These are phyloP conservation scores for Violaceomyces palustris DNA, from an alignment of 1,284 basidiomycete species.

Conservation along the genomic window DNA sequence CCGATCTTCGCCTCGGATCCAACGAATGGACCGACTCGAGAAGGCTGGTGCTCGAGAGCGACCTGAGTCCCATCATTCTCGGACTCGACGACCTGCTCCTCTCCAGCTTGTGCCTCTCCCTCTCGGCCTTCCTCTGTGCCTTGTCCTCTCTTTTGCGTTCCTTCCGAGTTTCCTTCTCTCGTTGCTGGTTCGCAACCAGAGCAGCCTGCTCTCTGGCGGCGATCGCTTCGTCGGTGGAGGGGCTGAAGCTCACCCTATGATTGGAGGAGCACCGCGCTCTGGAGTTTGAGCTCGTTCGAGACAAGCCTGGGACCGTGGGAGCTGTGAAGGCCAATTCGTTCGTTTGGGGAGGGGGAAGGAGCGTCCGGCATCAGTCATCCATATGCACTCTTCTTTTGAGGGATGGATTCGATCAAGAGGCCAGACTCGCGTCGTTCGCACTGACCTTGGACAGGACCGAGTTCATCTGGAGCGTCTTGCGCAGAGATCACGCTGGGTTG, in stretches of 20 bases:
- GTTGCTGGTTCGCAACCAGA: background rate
- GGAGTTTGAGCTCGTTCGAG: constrained; percentile 5
- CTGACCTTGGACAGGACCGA: too few species aligned
- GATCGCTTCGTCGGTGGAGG: constrained; percentile 25
- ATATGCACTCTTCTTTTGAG: background rate
- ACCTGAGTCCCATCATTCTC: constrained; percentile 12
- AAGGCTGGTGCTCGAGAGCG: constrained; percentile 4
- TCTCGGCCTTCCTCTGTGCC: background rate
- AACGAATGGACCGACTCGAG: background rate
- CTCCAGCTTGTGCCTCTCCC: constrained; percentile 1
- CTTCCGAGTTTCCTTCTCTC: background rate
- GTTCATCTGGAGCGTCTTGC: too few species aligned
- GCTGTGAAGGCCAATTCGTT: constrained; percentile 12
- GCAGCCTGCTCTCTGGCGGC: constrained; percentile 19
- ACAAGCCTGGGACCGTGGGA: constrained; percentile 1
- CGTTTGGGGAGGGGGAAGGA: too few species aligned
- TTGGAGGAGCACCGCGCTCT: constrained; percentile 6
- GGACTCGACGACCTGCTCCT: background rate
- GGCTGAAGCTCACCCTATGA: constrained; percentile 33
- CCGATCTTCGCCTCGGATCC: background rate
- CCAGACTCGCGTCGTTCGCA: too few species aligned
- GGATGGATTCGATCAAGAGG: background rate
- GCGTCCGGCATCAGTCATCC: too few species aligned
- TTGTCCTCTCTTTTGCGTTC: background rate
- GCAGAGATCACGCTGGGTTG: too few species aligned